These are phyloP conservation scores for Cercospora berteroae DNA, from an alignment of 2,329 filamentous ascomycete genomes.

Conservation along the genomic window DNA sequence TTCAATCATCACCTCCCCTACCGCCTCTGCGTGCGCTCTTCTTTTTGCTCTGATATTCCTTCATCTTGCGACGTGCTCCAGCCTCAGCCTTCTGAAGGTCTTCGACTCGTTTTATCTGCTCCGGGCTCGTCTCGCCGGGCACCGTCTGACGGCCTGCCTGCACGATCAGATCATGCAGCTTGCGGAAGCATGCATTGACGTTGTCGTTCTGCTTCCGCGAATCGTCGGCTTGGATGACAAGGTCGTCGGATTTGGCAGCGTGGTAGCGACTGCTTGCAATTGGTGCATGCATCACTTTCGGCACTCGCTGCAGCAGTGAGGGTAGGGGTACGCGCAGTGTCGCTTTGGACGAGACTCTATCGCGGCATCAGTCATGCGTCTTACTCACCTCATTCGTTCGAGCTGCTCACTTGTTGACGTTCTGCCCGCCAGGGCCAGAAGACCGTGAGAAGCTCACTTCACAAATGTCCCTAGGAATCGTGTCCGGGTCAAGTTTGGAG, in stretches of 20 bases:
- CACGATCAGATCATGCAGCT: conserved; percentile 55
- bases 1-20: conserved; percentile 34
- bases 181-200: conserved; percentile 58
- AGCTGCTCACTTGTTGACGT: conserved; percentile 62
- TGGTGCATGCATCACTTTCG: conserved; percentile 52
- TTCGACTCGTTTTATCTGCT: conserved; percentile 55
- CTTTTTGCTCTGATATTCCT: conserved; percentile 62
- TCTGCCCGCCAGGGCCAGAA: conserved; percentile 64
- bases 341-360: conserved; percentile 65
- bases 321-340: conserved; percentile 58
- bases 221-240: conserved; percentile 64
- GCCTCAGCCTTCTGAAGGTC: conserved; percentile 59
- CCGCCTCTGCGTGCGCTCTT: conserved; percentile 54
- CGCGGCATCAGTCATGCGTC: not conserved
- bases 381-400: not conserved
- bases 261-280: conserved; percentile 56
- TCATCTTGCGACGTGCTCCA: conserved; percentile 55
- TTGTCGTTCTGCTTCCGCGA: conserved; percentile 62
- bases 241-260: conserved; percentile 51
- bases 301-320: conserved; percentile 54
- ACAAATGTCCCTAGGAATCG: conserved; percentile 57
- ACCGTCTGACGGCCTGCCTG: conserved; percentile 52
- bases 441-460: conserved; percentile 63
- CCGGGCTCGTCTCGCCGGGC: conserved; percentile 60
- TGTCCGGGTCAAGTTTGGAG: conserved; percentile 50